Conservation (phyloP, 495 filamentous ascomycete species). For the Trichoderma orchidacearum region DNA sequence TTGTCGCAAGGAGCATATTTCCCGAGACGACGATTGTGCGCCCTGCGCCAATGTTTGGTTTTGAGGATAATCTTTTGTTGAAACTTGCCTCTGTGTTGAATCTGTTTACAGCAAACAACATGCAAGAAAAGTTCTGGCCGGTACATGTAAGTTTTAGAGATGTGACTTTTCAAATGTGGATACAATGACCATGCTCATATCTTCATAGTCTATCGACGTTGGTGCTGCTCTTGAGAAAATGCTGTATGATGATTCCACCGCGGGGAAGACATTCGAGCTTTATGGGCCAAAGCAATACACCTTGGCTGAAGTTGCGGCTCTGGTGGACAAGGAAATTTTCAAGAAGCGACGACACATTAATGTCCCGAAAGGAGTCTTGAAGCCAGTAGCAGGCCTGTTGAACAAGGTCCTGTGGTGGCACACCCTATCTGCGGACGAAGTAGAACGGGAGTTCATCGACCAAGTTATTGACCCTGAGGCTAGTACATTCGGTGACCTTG, state of each 20-base stretch:
- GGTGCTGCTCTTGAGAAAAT: slow-evolving; percentile 77
- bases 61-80: slow-evolving; percentile 84
- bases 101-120: slow-evolving; percentile 77
- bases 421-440: slow-evolving; percentile 65
- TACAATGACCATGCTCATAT: not conserved
- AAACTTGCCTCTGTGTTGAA: slow-evolving; percentile 67
- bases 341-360: slow-evolving; percentile 88
- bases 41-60: slow-evolving; percentile 86
- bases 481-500: slow-evolving; percentile 92
- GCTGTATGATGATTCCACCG: slow-evolving; percentile 78
- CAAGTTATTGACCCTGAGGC: slow-evolving; percentile 81
- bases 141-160: slow-evolving; percentile 58
- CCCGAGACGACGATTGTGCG: slow-evolving; percentile 97
- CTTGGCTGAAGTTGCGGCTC: slow-evolving; percentile 66
- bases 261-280: slow-evolving; percentile 83
- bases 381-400: slow-evolving; percentile 54
- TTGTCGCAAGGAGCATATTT: slow-evolving; percentile 77
- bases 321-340: slow-evolving; percentile 86
- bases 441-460: slow-evolving; percentile 90
- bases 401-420: slow-evolving; percentile 85
- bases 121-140: slow-evolving; percentile 83
- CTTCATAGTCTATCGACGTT: slow-evolving; percentile 64
- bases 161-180: not conserved
- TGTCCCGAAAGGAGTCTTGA: slow-evolving; percentile 64
- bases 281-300: slow-evolving; percentile 91